phyloP scores from a whole-genome alignment of 2,329 filamentous ascomycete species.

The Talaromyces sp. region DNA sequence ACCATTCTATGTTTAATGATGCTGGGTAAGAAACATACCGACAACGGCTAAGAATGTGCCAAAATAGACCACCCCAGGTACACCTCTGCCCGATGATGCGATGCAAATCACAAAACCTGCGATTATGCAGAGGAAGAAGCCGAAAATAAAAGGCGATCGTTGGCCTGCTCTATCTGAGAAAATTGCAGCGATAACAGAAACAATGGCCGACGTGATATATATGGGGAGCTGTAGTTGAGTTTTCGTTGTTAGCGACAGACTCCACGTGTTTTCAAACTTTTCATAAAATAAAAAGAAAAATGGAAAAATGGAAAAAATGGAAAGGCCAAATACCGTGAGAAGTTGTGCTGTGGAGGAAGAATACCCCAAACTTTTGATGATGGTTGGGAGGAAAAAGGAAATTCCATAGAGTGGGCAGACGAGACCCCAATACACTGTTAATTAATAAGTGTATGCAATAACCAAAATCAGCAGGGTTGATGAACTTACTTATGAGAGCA shows the following conservation, averaged over 20 bases:
- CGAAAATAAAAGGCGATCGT: constrained; percentile 51
- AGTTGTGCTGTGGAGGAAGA: constrained; percentile 34
- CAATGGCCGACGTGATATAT: constrained; percentile 33
- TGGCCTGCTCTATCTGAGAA: constrained; percentile 53
- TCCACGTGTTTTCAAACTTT: not conserved
- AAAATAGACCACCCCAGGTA: constrained; percentile 42
- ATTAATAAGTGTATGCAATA: not conserved
- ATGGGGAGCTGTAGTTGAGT: constrained; percentile 25
- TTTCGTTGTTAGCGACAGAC: not conserved
- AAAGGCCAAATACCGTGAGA: constrained; percentile 23
- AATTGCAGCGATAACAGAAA: constrained; percentile 44
- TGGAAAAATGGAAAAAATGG: not conserved
- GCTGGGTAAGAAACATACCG: constrained; percentile 23
- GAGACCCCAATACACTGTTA: constrained; percentile 38
- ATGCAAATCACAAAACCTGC: constrained; percentile 53
- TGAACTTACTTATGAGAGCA: constrained; percentile 30
- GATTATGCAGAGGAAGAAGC: constrained; percentile 49
- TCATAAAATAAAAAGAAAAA: not conserved
- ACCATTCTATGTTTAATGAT: no score
- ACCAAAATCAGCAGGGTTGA: not conserved
- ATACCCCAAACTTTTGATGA: constrained; percentile 38
- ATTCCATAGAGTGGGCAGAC: constrained; percentile 38
- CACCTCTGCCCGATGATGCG: constrained; percentile 24
- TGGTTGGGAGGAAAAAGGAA: constrained; percentile 35
- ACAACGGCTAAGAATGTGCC: constrained; percentile 44